Conservation (phyloP, 2,329 filamentous ascomycete genomes). For the Cytospora mali region DNA sequence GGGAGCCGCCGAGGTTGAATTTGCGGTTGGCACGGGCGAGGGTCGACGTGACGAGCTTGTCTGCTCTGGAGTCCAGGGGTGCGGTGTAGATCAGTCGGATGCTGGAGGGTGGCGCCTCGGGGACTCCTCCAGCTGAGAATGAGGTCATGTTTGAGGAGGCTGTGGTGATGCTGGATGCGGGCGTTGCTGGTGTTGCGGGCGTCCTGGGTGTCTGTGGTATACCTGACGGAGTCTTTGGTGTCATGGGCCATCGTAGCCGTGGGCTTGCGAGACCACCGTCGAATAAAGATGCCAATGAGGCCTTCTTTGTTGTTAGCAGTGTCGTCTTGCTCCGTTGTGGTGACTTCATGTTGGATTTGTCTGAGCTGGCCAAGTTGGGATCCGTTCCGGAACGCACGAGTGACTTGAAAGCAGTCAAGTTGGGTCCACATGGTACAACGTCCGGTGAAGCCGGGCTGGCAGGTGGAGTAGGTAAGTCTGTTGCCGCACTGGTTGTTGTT, state of each 20-base stretch:
- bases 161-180: conserved; percentile 44
- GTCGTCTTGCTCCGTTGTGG: conserved; percentile 25
- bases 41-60: conserved; percentile 50
- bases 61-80: conserved; percentile 48
- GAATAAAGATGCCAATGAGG: conserved; percentile 21
- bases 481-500: background rate
- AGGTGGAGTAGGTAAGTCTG: conserved; percentile 28
- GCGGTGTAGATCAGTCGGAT: conserved; percentile 55
- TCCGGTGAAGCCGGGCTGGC: conserved; percentile 28
- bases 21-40: conserved; percentile 54
- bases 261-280: conserved; percentile 26
- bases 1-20: conserved; percentile 13
- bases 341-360: conserved; percentile 32
- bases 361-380: conserved; percentile 34
- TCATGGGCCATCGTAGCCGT: conserved; percentile 33
- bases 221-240: conserved; percentile 28
- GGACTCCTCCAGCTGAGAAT: conserved; percentile 26
- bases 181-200: conserved; percentile 41
- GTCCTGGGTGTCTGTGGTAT: conserved; percentile 31
- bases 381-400: conserved; percentile 45
- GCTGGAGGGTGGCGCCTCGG: conserved; percentile 45
- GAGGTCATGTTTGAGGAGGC: conserved; percentile 33
- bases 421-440: conserved; percentile 31
- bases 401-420: conserved; percentile 41
- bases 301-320: conserved; percentile 18